A percentile compares a stretch with the other conserved stretches of the same genome.
These are phyloP conservation scores for Metschnikowia reukaufii DNA, from an alignment of 805 yeast genomes.

Conservation along the genomic window DNA sequence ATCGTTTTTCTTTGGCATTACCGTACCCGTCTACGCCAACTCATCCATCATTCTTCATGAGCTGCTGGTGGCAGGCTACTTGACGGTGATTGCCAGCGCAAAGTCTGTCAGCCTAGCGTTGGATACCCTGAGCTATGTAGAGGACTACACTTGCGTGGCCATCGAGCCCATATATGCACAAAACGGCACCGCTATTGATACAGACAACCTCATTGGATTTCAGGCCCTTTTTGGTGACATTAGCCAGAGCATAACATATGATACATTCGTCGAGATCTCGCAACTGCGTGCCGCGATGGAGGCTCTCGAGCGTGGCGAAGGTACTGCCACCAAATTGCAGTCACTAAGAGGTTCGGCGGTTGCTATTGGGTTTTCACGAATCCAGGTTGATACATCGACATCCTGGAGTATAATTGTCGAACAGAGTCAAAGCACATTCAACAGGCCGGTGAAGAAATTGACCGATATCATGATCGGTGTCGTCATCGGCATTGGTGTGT, in stretches of 20 bases:
- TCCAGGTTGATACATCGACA: constrained; percentile 33
- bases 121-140: constrained; percentile 13
- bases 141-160: constrained; percentile 33
- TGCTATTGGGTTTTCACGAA: constrained; percentile 37
- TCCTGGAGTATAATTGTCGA: constrained; percentile 75
- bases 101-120: constrained; percentile 30
- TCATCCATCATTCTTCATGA: constrained; percentile 60
- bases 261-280: constrained; percentile 27
- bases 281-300: constrained; percentile 27
- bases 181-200: constrained; percentile 31
- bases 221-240: constrained; percentile 29
- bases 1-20: constrained; percentile 65
- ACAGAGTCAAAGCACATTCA: constrained; percentile 58
- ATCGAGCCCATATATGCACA: constrained; percentile 33
- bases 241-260: constrained; percentile 25
- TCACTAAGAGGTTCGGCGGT: constrained; percentile 24
- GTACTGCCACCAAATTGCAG: constrained; percentile 30
- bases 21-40: constrained; percentile 73
- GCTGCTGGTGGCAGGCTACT: constrained; percentile 66
- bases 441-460: constrained; percentile 60
- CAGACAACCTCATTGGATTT: constrained; percentile 47
- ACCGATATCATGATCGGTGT: constrained; percentile 73
- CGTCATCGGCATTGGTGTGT: constrained; percentile 73
- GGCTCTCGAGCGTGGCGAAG: constrained; percentile 29
- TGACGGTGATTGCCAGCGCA: constrained; percentile 53